Percentiles rank a stretch among this genome's conserved stretches.
These are phyloP conservation scores for Carallia pectinifolia DNA, from an alignment of 345 rosid species.

Conservation along the genomic window DNA sequence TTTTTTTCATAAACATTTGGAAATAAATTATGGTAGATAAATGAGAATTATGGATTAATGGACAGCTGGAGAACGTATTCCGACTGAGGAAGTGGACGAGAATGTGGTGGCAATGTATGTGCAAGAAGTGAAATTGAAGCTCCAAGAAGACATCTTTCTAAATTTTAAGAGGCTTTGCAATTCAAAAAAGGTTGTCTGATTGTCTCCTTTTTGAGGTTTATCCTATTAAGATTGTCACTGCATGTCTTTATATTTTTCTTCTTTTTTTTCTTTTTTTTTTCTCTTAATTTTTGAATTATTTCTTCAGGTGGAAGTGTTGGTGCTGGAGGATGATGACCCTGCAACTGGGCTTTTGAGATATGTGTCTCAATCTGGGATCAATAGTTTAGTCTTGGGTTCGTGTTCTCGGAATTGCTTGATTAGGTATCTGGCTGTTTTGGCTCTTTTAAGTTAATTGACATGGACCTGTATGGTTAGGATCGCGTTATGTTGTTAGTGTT, in stretches of 20 bases:
- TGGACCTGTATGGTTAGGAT: not conserved
- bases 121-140: slow-evolving; percentile 50
- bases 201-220: not conserved
- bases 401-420: slow-evolving; percentile 45
- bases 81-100: slow-evolving; percentile 62
- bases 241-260: not conserved
- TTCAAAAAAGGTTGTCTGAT: slow-evolving; percentile 30
- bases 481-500: too few relatives aligned
- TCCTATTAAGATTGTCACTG: not conserved
- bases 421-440: slow-evolving; percentile 40
- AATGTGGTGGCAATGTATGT: slow-evolving; percentile 61
- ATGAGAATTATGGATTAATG: not conserved
- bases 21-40: too few relatives aligned
- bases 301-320: slow-evolving; percentile 65
- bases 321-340: slow-evolving; percentile 68
- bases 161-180: slow-evolving; percentile 58
- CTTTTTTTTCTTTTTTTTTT: not conserved
- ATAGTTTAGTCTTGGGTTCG: slow-evolving; percentile 71
- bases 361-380: slow-evolving; percentile 43
- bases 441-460: not conserved
- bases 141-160: slow-evolving; percentile 40
- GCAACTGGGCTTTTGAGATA: slow-evolving; percentile 57
- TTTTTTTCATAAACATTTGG: too few relatives aligned
- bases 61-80: slow-evolving; percentile 59
- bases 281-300: not conserved